phyloP scores from a whole-genome alignment of 2,329 filamentous ascomycete species.

The Sporothrix inflata region DNA sequence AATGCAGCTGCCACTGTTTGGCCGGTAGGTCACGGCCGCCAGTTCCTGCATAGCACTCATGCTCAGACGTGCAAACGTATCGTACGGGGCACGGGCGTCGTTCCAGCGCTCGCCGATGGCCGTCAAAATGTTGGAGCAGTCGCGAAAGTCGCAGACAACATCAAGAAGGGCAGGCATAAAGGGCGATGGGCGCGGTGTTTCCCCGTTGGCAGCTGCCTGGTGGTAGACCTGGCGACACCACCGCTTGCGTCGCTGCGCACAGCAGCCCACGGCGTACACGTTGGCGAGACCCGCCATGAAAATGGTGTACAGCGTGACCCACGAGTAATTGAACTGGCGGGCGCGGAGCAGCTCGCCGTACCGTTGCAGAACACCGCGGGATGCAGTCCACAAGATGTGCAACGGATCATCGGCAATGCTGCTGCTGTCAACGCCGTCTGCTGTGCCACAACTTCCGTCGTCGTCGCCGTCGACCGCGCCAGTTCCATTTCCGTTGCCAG shows the following conservation, averaged over 20 bases:
- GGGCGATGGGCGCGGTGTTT: background rate
- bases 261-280: constrained; percentile 33
- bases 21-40: background rate
- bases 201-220: background rate
- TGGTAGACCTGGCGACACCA: background rate
- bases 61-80: constrained; percentile 20
- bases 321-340: constrained; percentile 35
- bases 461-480: background rate
- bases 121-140: constrained; percentile 35
- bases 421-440: background rate
- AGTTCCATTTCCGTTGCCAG: background rate
- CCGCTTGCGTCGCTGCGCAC: constrained; percentile 20
- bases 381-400: constrained; percentile 20
- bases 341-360: constrained; percentile 24
- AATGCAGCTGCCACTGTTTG: background rate
- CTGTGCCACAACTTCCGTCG: too few relatives aligned
- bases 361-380: constrained; percentile 4
- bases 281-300: constrained; percentile 35
- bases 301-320: constrained; percentile 34
- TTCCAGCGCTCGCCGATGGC: constrained; percentile 36
- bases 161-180: constrained; percentile 30
- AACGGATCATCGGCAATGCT: background rate
- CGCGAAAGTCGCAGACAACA: constrained; percentile 31
- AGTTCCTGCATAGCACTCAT: constrained; percentile 24
- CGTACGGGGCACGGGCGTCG: constrained; percentile 26